These are phyloP conservation scores for Globisporangium echinulatum DNA, from an alignment of 352 stramenopile genomes.

Conservation along the genomic window DNA sequence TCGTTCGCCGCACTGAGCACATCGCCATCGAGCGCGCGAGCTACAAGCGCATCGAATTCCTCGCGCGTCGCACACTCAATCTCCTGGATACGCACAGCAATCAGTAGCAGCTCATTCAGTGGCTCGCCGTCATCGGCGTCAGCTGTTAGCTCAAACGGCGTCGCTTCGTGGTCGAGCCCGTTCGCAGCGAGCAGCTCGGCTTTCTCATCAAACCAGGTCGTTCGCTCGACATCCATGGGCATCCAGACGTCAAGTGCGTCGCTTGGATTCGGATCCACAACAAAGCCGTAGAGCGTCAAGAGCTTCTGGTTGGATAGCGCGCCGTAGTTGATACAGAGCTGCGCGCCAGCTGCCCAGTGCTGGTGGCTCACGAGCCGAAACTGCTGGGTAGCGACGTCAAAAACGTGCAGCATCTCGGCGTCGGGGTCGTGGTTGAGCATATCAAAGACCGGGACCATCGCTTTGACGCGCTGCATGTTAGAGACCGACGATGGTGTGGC, in stretches of 20 bases:
- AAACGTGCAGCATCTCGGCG: constrained; percentile 68
- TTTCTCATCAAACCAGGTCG: constrained; percentile 41
- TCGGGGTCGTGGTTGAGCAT: constrained; percentile 82
- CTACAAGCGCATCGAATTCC: constrained; percentile 27
- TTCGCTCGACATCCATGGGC: constrained; percentile 47
- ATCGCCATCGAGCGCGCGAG: constrained; percentile 47
- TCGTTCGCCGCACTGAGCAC: constrained; percentile 53
- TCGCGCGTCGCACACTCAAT: constrained; percentile 43
- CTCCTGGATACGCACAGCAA: constrained; percentile 54
- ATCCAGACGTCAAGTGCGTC: constrained; percentile 73
- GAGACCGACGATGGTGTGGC: not conserved
- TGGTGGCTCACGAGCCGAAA: constrained; percentile 73
- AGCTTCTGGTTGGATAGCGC: constrained; percentile 80
- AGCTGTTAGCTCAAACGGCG: constrained; percentile 55
- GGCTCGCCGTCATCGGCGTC: constrained; percentile 19
- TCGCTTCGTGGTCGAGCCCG: constrained; percentile 52
- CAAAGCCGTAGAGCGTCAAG: constrained; percentile 74
- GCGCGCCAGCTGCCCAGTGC: constrained; percentile 58
- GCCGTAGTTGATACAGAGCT: constrained; percentile 82
- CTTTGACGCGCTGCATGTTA: constrained; percentile 47
- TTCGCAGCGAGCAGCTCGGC: constrained; percentile 31
- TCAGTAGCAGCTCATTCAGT: constrained; percentile 60
- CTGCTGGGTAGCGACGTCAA: constrained; percentile 34
- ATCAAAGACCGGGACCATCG: constrained; percentile 82
- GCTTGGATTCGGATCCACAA: constrained; percentile 57